A percentile compares a stretch with the other conserved stretches of the same genome.
Evolutionary conservation across 495 filamentous ascomycete genomes (phyloP).

Genomic region (Talaromyces stipitatus): DNA sequence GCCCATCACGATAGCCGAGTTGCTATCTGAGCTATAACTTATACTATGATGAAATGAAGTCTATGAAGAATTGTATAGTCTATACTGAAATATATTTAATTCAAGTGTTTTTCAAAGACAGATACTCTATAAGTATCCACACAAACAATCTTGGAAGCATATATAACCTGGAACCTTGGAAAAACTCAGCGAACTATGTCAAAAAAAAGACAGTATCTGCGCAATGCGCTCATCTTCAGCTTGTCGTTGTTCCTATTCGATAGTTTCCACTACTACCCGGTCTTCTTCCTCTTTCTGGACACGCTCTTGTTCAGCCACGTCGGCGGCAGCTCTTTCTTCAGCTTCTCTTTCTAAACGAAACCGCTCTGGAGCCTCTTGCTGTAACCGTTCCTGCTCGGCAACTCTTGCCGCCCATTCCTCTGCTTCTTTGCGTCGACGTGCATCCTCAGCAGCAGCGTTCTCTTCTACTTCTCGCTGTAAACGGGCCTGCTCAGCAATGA

Average conservation of each 20-base stretch:
- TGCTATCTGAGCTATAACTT: conserved; percentile 48
- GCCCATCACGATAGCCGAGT: conserved; percentile 76
- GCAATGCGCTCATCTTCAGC: neutral
- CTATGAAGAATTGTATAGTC: neutral
- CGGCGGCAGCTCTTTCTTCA: neutral
- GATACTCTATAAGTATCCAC: neutral
- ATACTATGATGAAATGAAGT: neutral
- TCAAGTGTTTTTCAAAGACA: neutral
- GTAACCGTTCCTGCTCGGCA: neutral
- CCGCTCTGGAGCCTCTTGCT: neutral
- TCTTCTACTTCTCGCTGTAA: neutral
- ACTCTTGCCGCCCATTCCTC: neutral
- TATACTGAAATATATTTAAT: neutral
- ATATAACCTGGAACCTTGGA: too few relatives aligned
- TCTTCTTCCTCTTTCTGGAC: too few relatives aligned
- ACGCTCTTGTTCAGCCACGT: neutral
- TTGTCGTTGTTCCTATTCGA: too few relatives aligned
- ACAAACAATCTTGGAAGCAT: neutral
- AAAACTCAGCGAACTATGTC: too few relatives aligned
- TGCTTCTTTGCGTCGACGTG: neutral
- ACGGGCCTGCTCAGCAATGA: neutral
- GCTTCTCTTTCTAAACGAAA: neutral
- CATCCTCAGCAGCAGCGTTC: neutral
- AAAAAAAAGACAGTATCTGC: too few relatives aligned
- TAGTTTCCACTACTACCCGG: too few relatives aligned